A percentile compares a stretch with the other conserved stretches of the same genome.
These are phyloP conservation scores for Litchi chinensis DNA, from an alignment of 345 rosid genomes.

Conservation along the genomic window DNA sequence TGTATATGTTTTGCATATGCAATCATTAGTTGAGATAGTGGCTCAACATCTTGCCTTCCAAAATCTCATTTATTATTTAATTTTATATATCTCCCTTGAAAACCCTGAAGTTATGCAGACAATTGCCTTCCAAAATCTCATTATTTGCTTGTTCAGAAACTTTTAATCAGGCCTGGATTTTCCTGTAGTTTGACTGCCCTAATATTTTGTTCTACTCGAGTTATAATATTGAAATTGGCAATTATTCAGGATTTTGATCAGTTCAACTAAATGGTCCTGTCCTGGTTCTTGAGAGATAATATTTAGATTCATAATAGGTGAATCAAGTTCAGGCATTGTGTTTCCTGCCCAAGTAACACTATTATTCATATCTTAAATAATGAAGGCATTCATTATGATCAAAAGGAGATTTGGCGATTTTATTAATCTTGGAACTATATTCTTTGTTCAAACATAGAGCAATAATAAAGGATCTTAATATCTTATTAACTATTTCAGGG, in stretches of 20 bases:
- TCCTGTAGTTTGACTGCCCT: neutral
- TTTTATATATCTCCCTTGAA: neutral
- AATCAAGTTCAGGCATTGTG: neutral
- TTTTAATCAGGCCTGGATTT: neutral
- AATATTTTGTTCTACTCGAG: neutral
- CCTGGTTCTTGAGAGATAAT: neutral
- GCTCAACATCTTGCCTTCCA: neutral
- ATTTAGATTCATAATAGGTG: neutral
- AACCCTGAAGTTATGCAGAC: neutral
- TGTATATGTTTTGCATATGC: neutral
- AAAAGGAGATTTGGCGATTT: slow-evolving; percentile 11
- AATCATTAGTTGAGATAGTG: neutral
- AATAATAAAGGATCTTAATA: neutral
- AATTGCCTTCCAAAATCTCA: neutral
- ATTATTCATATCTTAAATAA: neutral
- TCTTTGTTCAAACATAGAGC: slow-evolving; percentile 12
- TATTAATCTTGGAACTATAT: slow-evolving; percentile 10
- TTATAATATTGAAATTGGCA: slow-evolving; percentile 1
- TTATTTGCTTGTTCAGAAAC: neutral
- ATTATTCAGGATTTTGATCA: neutral
- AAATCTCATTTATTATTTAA: neutral
- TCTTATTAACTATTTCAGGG: slow-evolving; percentile 60
- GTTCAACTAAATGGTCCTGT: slow-evolving; percentile 2
- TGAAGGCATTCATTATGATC: neutral
- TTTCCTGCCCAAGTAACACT: neutral